Evolutionary conservation across 768 basidiomycete genomes (phyloP), one percentile per base, ranked within the genome.

Genomic region (Hebeloma cylindrosporum): DNA sequence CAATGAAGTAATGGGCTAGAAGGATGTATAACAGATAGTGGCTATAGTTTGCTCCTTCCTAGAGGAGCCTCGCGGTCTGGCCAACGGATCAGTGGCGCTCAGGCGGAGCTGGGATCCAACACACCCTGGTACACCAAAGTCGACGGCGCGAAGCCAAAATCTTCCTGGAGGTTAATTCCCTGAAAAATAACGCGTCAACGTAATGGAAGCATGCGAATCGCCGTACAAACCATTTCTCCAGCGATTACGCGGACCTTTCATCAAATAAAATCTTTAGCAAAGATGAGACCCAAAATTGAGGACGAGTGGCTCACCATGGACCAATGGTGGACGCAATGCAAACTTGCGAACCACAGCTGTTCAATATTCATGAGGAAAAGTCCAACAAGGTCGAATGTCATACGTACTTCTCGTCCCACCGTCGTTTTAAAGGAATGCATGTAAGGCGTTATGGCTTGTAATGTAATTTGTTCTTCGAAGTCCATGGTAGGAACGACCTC

Each of bases 311-410:
- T 53, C 60, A 88, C 87, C 85, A 90, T 90, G 14, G 88, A 89
- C 88, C 88, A 93, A 60, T 93, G 90, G 64, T 93, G 90, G 18
- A 93, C 84, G 31, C 89, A 89, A 58, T 93, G 90, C 23, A 93
- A 66, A 17, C 75, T 81, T n/a, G 81, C 78, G 62, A 93, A 93
- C 90, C 90, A 93, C 13, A 93, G 66, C 88, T 91, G 40, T 23
- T 33, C 27, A 39, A 20, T 33, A 21, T 35, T 31, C 13, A 18
- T 25, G 16, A 35, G 16, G n/a, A 20, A 14, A 32, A n/a, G 17
- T 11, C 6, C 31, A 33, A 30, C 5, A 3, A 16, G 29, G 13
- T 8, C 18, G 11, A 18, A 29, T n/a, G n/a, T n/a, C n/a, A n/a
- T 36, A 22, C 65, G 54, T 54, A 88, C 89, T 72, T 93, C 90